Base-by-base conservation (phyloP, 371 early-diverging fungal species). In the Mortierella polycephala region DNA sequence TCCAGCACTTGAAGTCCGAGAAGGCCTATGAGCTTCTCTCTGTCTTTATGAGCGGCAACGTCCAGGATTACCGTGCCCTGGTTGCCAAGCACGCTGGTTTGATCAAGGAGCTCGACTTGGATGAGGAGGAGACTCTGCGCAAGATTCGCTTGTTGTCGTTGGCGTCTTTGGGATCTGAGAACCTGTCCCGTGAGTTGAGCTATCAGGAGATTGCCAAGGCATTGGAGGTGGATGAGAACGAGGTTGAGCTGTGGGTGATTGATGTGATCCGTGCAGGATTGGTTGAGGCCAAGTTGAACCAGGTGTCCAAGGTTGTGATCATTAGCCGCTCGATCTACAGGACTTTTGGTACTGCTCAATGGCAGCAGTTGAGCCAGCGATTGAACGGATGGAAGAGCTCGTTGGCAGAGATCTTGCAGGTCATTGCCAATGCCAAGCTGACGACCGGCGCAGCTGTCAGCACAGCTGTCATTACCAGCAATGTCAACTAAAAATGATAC, bases 241-340 rank as follows among this genome's bases (percentile, higher is more conserved):
- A 96, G 47, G 95, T 96, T 8, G 96, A 96, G 84, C 82, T 95
- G 87, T 95, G 95, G 95, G 91, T 96, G 21, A 96, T 98, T 83
- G 95, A 96, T 82, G 91, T 89, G 13, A 96, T 97, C 64, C 94
- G 96, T 40, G 92, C 94, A 44, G 95, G 95, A 53, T 86, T 98
- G 64, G 89, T 96, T n/a, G 96, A 96, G 81, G 97, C 95, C 71
- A 95, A 95, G 83, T 90, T 98, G 84, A 92, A 97, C 85, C 98
- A 97, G 85, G 85, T 96, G 39, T 87, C 89, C 76, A 88, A 90
- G 76, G 89, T 92, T 8, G 92, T 94, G 18, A 62, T 83, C 14
- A 81, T 83, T 40, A 94, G 91, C 79, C 91, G 96, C 56, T 90
- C 96, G 55, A 93, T 94, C 39, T 92, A 94, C 81, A 92, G 96